Percentiles rank a stretch among this genome's conserved stretches.
These are phyloP conservation scores for Xylaria sp. DNA, from an alignment of 2,329 filamentous ascomycete species.

Conservation along the genomic window DNA sequence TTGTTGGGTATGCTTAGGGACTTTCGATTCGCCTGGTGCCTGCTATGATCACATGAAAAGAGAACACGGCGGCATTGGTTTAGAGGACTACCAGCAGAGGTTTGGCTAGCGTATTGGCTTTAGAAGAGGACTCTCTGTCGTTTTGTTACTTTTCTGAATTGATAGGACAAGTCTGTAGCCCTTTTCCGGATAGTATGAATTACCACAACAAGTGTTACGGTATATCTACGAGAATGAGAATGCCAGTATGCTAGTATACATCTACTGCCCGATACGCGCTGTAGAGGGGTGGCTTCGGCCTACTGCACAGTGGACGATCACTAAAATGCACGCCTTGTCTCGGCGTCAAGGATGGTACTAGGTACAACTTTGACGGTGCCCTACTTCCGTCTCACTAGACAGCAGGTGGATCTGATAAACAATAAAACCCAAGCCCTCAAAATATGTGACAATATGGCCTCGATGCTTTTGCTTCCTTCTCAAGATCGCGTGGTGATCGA, in stretches of 20 bases:
- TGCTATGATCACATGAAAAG: slow-evolving; percentile 47
- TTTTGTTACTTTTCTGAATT: too few relatives aligned
- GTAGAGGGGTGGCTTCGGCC: not conserved
- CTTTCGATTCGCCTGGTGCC: slow-evolving; percentile 44
- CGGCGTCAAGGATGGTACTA: slow-evolving; percentile 9
- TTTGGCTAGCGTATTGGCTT: not conserved
- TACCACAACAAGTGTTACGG: too few relatives aligned
- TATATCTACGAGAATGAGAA: too few relatives aligned
- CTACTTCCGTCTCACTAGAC: slow-evolving; percentile 21
- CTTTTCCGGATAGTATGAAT: too few relatives aligned
- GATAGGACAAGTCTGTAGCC: too few relatives aligned
- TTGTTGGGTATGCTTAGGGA: slow-evolving; percentile 60
- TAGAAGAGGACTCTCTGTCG: too few relatives aligned
- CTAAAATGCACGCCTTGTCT: not conserved
- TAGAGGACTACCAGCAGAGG: slow-evolving; percentile 13
- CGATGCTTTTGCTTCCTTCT: not conserved
- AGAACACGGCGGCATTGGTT: slow-evolving; percentile 13
- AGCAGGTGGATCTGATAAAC: slow-evolving; percentile 17
- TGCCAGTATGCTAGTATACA: too few relatives aligned
- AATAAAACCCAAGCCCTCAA: slow-evolving; percentile 15
- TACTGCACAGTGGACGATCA: not conserved
- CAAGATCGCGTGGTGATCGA: not conserved
- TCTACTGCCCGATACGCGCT: too few relatives aligned
- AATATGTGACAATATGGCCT: slow-evolving; percentile 1
- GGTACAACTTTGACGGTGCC: slow-evolving; percentile 10